Conservation (phyloP, 768 basidiomycete genomes). For the Suillus fuscotomentosus region DNA sequence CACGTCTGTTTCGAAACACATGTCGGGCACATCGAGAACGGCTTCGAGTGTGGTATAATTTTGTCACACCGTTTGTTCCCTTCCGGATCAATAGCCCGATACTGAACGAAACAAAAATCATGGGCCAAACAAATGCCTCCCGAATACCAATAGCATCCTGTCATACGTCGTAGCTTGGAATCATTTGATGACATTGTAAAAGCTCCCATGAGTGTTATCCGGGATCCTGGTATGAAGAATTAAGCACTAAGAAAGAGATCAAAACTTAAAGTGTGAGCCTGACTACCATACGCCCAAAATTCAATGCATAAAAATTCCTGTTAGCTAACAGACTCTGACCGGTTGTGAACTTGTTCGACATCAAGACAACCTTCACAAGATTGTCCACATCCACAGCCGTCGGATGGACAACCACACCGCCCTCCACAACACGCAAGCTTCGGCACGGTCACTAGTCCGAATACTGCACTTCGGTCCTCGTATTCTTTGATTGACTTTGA, state of each 20-base stretch:
- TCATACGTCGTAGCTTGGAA: not conserved
- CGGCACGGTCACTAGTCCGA: slow-evolving; percentile 54
- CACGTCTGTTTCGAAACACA: not conserved
- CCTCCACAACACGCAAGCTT: slow-evolving; percentile 71
- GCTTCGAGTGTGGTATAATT: not conserved
- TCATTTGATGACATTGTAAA: not conserved
- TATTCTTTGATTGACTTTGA: slow-evolving; percentile 30
- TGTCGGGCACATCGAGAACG: not conserved
- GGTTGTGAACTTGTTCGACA: not conserved
- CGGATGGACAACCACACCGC: slow-evolving; percentile 54
- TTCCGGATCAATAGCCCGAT: not conserved
- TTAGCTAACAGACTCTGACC: not conserved
- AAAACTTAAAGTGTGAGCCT: not conserved
- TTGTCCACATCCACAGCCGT: slow-evolving; percentile 53
- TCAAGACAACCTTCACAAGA: slow-evolving; percentile 55
- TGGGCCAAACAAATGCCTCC: not conserved
- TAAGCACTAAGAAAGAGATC: not conserved
- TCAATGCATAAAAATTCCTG: not conserved
- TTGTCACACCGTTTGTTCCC: not conserved
- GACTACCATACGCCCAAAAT: not conserved
- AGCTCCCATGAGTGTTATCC: not conserved
- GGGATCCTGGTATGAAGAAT: not conserved
- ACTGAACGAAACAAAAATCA: not conserved
- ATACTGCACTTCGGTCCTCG: slow-evolving; percentile 42
- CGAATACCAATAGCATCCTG: not conserved